Percentiles rank a stretch among this genome's conserved stretches.
phyloP scores from a whole-genome alignment of 1,284 basidiomycete genomes.

The Pascua sp. region DNA sequence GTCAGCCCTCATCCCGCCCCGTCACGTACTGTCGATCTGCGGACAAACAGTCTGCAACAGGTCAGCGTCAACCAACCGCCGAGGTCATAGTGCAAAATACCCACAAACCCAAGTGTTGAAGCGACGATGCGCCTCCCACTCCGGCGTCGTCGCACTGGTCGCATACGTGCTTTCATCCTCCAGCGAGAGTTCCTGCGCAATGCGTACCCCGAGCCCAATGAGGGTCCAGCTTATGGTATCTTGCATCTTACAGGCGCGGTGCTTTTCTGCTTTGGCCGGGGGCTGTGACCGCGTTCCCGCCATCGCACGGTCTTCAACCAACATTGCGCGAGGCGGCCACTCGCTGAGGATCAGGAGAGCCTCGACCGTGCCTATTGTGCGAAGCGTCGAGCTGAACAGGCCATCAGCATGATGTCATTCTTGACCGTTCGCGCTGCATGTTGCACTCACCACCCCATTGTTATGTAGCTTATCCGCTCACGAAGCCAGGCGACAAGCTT shows the following conservation, averaged over 20 bases:
- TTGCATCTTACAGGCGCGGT: slow-evolving; percentile 20
- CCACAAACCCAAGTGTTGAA: slow-evolving; percentile 21
- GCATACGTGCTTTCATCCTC: slow-evolving; percentile 18
- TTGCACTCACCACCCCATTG: slow-evolving; percentile 21
- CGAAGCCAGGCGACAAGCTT: slow-evolving; percentile 18
- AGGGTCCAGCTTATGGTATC: slow-evolving; percentile 24
- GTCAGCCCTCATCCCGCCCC: not conserved
- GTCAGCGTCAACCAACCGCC: not conserved
- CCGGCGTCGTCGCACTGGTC: not conserved
- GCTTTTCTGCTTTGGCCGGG: not conserved
- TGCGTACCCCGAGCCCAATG: slow-evolving; percentile 20
- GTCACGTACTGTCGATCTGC: slow-evolving; percentile 21
- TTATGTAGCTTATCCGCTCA: slow-evolving; percentile 14
- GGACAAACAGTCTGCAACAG: slow-evolving; percentile 17
- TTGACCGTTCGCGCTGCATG: too few species aligned
- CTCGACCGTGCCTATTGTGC: slow-evolving; percentile 25
- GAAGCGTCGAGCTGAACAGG: slow-evolving; percentile 7
- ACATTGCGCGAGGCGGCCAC: slow-evolving; percentile 19
- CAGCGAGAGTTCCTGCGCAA: slow-evolving; percentile 21
- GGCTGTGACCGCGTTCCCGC: too few species aligned
- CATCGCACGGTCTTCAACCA: slow-evolving; percentile 12
- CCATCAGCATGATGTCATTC: not conserved
- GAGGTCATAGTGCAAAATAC: not conserved
- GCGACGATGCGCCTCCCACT: slow-evolving; percentile 11
- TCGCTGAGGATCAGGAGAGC: slow-evolving; percentile 23